phyloP scores from a whole-genome alignment of 2,329 filamentous ascomycete genomes.

The Colletotrichum sansevieriae region DNA sequence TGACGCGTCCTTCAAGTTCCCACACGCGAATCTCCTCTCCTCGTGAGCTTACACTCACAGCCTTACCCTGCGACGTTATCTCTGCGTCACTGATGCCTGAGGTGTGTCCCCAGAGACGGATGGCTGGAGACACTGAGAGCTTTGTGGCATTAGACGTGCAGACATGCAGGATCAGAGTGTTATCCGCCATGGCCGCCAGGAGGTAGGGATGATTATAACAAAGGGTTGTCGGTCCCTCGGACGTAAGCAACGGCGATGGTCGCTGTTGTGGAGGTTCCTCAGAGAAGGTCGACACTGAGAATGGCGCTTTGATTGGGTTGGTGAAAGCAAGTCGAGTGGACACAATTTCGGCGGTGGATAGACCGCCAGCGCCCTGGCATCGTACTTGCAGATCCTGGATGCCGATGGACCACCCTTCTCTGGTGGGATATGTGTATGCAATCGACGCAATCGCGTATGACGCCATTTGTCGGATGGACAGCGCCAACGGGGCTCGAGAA shows the following conservation, averaged over 20 bases:
- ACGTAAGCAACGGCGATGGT: conserved; percentile 18
- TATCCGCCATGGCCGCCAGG: conserved; percentile 85
- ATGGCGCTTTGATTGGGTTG: conserved; percentile 46
- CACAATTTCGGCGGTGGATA: conserved; percentile 48
- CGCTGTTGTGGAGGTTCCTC: conserved; percentile 30
- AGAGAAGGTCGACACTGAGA: not conserved
- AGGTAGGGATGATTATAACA: conserved; percentile 88
- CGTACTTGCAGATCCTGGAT: conserved; percentile 87
- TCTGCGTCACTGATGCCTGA: conserved; percentile 89
- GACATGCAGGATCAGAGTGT: conserved; percentile 86
- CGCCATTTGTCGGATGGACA: conserved; percentile 81
- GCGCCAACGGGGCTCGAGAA: conserved; percentile 80
- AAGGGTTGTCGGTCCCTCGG: conserved; percentile 69
- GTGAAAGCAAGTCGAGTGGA: conserved; percentile 58
- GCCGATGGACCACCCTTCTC: conserved; percentile 87
- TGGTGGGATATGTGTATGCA: conserved; percentile 84
- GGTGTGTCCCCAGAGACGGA: conserved; percentile 90
- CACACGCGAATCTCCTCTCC: conserved; percentile 87
- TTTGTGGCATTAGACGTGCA: conserved; percentile 78
- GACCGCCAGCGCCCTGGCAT: conserved; percentile 38
- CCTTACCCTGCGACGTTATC: conserved; percentile 86
- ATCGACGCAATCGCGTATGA: conserved; percentile 82
- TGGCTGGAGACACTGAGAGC: conserved; percentile 79
- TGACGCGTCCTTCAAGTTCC: conserved; percentile 83
- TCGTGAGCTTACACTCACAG: conserved; percentile 87